Conservation (phyloP, 768 basidiomycete species). For the Auriscalpium orientale region DNA sequence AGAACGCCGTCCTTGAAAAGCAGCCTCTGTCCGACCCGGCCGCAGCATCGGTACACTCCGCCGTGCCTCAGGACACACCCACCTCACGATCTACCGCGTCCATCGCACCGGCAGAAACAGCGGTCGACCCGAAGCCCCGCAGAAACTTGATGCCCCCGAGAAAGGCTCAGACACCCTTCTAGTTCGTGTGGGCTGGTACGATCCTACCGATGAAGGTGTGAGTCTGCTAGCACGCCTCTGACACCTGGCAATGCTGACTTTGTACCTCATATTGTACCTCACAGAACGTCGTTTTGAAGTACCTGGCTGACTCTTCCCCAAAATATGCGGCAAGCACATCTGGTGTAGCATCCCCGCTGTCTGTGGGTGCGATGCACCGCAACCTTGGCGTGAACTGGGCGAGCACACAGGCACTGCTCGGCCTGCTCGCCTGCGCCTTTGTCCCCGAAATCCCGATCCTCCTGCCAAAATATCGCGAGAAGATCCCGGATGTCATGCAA, state of each 20-base stretch:
- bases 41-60: background rate
- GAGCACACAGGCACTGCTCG: slow-evolving; percentile 21
- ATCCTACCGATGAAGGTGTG: slow-evolving; percentile 14
- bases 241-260: background rate
- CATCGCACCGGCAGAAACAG: background rate
- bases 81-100: background rate
- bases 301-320: slow-evolving; percentile 25
- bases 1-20: slow-evolving; percentile 4
- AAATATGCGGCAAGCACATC: slow-evolving; percentile 25
- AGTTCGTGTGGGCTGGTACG: slow-evolving; percentile 20
- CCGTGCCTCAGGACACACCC: background rate
- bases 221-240: background rate
- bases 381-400: slow-evolving; percentile 21
- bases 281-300: slow-evolving; percentile 20
- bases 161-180: slow-evolving; percentile 15
- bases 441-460: slow-evolving; percentile 19
- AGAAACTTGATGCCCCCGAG: background rate
- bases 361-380: slow-evolving; percentile 17
- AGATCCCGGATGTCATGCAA: slow-evolving; percentile 11
- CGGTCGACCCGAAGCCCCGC: background rate
- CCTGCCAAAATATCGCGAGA: slow-evolving; percentile 8
- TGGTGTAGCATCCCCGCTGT: slow-evolving; percentile 9
- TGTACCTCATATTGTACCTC: no score
- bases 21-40: background rate
- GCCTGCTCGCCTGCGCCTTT: slow-evolving; percentile 19